phyloP scores from a whole-genome alignment of 306 rosid species.

The Sicyos edulis region DNA sequence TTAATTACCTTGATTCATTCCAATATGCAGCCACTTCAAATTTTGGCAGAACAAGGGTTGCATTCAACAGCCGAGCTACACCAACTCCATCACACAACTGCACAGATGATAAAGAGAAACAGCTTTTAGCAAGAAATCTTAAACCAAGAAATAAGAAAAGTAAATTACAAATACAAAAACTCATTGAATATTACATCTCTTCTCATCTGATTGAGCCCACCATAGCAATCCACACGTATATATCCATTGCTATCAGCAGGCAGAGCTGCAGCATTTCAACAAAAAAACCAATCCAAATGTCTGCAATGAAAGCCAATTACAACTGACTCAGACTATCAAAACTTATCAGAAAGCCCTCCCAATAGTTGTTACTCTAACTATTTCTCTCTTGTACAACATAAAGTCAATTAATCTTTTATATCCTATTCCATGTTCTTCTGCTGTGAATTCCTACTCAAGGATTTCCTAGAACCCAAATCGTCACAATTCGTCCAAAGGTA shows the following conservation, averaged over 20 bases:
- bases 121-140: constrained; percentile 26
- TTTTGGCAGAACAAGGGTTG: constrained; percentile 80
- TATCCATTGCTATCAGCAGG: constrained; percentile 67
- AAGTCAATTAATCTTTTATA: background rate
- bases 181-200: constrained; percentile 67
- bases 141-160: background rate
- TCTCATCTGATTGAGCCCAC: constrained; percentile 94
- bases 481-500: background rate
- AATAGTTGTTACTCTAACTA: background rate
- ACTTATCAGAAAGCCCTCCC: constrained; percentile 16
- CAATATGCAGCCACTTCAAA: constrained; percentile 93
- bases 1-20: constrained; percentile 73
- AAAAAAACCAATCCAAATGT: constrained; percentile 51
- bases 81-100: constrained; percentile 97
- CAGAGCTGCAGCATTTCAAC: constrained; percentile 74
- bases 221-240: constrained; percentile 89
- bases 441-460: background rate
- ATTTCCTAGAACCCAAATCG: background rate
- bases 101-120: constrained; percentile 24
- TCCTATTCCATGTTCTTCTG: background rate
- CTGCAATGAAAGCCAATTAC: constrained; percentile 82
- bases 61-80: constrained; percentile 71
- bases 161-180: background rate
- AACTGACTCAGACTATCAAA: constrained; percentile 42
- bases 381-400: background rate